Percentiles rank a stretch among this genome's conserved stretches.
phyloP scores from a whole-genome alignment of 805 yeast species.

The Lipomyces kockii region DNA sequence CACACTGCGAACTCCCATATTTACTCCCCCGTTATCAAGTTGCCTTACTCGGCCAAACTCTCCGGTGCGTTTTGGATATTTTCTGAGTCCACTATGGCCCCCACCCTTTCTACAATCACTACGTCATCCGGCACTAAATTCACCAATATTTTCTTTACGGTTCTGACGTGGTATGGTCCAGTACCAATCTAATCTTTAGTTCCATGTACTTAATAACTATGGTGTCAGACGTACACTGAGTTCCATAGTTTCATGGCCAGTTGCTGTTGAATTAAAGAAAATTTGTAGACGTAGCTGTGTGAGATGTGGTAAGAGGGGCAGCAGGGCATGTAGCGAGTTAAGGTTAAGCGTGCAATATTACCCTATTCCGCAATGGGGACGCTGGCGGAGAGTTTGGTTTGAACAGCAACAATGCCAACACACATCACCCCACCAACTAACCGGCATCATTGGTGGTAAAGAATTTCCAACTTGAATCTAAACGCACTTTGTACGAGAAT shows the following conservation, averaged over 20 bases:
- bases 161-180: neutral
- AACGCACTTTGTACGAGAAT: neutral
- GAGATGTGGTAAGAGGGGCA: neutral
- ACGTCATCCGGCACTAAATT: neutral
- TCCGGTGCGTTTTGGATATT: neutral
- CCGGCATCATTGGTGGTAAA: too few relatives aligned
- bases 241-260: neutral
- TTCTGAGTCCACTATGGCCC: neutral
- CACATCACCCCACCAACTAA: too few relatives aligned
- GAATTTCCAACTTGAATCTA: too few relatives aligned
- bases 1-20: too few relatives aligned
- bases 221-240: neutral
- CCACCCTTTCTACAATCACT: neutral
- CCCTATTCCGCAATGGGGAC: constrained; percentile 4
- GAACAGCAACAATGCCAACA: too few relatives aligned
- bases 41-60: too few relatives aligned
- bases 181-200: neutral
- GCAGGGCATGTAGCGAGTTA: neutral
- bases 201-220: neutral
- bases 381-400: too few relatives aligned
- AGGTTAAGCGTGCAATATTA: neutral
- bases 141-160: neutral
- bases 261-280: constrained; percentile 1
- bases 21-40: neutral
- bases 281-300: neutral